Base-by-base conservation (phyloP, 441 rosid species). In the Pelargonium myrrhifolium region DNA sequence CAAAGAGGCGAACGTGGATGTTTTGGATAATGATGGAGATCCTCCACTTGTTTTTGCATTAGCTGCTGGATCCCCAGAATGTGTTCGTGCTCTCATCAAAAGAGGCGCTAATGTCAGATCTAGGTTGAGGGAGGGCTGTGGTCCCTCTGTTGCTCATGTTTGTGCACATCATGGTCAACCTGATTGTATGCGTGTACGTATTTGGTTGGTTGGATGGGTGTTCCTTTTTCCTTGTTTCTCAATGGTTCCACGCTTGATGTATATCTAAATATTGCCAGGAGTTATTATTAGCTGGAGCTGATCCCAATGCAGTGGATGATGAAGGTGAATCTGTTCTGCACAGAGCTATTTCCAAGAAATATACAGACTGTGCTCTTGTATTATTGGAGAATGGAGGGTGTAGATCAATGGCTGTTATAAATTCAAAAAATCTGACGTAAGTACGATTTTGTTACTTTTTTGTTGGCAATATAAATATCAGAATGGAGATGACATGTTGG, bases 151-250 rank as follows among this genome's bases (percentile, higher is more conserved):
- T 68, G 95, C 98, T 73, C 99, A 95, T 83, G 97, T 92, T 68
- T 95, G 99, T 86, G 96, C 98, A 42, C 92, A 90, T 76, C 96
- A 95, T 82, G 99, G 99, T 70, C 99, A 95, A 71, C 97, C 99
- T 70, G 99, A 92, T 77, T 92, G 99, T 84, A 90, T 95, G 98
- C 96, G 81, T 49, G 99, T 95, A 85, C 72, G 97, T 83, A 75
- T 73, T 75, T 64, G 15, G 72, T 67, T 74, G 74, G 66, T 58
- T 35, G 67, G 64, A 24, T 74, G 65, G 35, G 18, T 70, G 12
- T 67, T 56, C 51, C 42, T 68, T 62, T 49, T 62, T 49, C 59
- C 65, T 20, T 10, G 20, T 60, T 75, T 76, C 68, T 70, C 15
- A 64, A 42, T 20, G 35, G 51, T 12, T 61, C 11, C 18, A 43